Percentiles rank a stretch among this genome's conserved stretches.
Evolutionary conservation across 805 yeast genomes (phyloP).

Genomic region (Zygoascus flipseniorum): DNA sequence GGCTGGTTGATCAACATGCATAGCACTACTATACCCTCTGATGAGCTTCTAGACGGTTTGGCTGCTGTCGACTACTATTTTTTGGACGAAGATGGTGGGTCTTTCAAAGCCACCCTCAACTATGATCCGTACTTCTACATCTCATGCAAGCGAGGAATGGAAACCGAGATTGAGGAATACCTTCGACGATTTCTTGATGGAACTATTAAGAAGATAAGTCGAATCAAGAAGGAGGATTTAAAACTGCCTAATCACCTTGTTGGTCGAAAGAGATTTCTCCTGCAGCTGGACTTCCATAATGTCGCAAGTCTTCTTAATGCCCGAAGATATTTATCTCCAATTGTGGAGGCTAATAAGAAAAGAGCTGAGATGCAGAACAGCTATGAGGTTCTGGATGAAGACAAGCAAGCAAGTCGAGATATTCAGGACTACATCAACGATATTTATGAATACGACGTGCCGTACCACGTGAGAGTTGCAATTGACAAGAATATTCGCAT

Average conservation of each 20-base stretch:
- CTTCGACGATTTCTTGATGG: conserved; percentile 59
- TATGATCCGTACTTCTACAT: conserved; percentile 84
- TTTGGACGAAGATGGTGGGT: conserved; percentile 93
- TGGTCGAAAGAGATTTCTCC: conserved; percentile 57
- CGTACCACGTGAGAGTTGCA: conserved; percentile 93
- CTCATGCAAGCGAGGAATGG: conserved; percentile 48
- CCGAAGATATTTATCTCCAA: conserved; percentile 58
- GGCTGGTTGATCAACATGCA: conserved; percentile 98
- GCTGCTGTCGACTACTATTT: conserved; percentile 94
- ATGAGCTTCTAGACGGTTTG: conserved; percentile 53
- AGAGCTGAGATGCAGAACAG: conserved; percentile 57
- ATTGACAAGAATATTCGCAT: conserved; percentile 79
- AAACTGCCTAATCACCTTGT: conserved; percentile 76
- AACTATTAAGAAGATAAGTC: conserved; percentile 45
- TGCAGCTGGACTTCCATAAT: conserved; percentile 68
- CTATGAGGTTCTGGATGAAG: conserved; percentile 35
- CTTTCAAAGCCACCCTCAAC: conserved; percentile 75
- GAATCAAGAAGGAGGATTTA: conserved; percentile 70
- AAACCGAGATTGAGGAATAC: conserved; percentile 79
- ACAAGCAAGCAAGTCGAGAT: conserved; percentile 29
- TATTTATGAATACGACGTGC: conserved; percentile 90
- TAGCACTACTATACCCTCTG: conserved; percentile 40
- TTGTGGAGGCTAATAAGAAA: conserved; percentile 57
- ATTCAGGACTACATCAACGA: conserved; percentile 62
- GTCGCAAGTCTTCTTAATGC: conserved; percentile 67